phyloP scores from a whole-genome alignment of 495 filamentous ascomycete species.

The Penicillium argentinense region DNA sequence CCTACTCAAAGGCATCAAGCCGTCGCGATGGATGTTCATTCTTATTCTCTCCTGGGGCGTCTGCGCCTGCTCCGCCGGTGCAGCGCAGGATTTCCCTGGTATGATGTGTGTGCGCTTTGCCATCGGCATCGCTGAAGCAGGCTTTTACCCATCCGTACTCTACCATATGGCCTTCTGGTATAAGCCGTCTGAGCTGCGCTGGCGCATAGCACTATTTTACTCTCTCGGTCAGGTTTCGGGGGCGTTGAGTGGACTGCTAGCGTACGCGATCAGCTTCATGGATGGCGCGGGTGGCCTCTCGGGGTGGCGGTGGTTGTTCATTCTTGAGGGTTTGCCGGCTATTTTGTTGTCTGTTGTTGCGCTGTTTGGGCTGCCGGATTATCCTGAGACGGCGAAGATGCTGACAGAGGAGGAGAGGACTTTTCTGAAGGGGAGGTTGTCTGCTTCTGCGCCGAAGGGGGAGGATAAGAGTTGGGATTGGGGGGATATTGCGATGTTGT shows the following conservation, averaged over 20 bases:
- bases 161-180: constrained; percentile 47
- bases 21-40: constrained; percentile 46
- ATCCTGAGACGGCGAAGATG: constrained; percentile 39
- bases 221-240: constrained; percentile 35
- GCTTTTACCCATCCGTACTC: constrained; percentile 39
- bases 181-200: constrained; percentile 35
- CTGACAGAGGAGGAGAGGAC: constrained; percentile 37
- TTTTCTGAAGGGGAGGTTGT: constrained; percentile 25
- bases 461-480: constrained; percentile 31
- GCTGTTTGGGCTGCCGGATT: constrained; percentile 41
- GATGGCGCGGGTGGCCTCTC: constrained; percentile 31
- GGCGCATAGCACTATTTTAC: constrained; percentile 38
- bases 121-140: constrained; percentile 41
- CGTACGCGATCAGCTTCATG: constrained; percentile 43
- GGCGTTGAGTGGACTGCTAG: constrained; percentile 39
- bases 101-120: constrained; percentile 44
- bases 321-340: constrained; percentile 46
- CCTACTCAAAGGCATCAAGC: constrained; percentile 29
- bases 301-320: constrained; percentile 48
- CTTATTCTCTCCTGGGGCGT: constrained; percentile 43
- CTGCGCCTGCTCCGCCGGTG: constrained; percentile 33
- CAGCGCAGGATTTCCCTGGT: constrained; percentile 36
- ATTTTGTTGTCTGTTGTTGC: constrained; percentile 35
- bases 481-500: constrained; percentile 22
- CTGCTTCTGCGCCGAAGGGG: constrained; percentile 17